Evolutionary conservation across 2,329 filamentous ascomycete species (phyloP).

Genomic region (Ophiostoma sp.): DNA sequence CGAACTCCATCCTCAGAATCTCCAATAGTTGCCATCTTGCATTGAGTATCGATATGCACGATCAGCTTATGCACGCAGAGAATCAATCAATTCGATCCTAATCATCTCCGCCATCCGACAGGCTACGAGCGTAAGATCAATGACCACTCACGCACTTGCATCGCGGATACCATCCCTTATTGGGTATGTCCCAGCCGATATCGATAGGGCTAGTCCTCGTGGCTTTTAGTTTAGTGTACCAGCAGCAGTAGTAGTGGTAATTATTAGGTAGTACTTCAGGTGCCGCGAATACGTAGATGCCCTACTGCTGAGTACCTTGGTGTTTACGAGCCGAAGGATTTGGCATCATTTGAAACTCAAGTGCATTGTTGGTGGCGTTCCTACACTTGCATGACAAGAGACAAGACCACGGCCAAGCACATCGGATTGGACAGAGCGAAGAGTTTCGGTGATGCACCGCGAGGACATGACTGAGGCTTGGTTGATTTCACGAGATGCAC

Average conservation of each 20-base stretch:
- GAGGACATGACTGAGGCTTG: too few species aligned
- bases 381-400: neutral
- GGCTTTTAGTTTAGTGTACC: conserved; percentile 6
- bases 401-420: neutral
- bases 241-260: neutral
- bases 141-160: neutral
- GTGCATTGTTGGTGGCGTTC: neutral
- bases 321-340: neutral
- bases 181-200: neutral
- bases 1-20: too few species aligned
- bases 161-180: neutral
- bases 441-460: neutral
- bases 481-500: too few species aligned
- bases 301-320: neutral
- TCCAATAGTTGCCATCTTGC: neutral
- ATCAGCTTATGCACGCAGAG: neutral
- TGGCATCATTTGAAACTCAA: too few species aligned
- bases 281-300: neutral
- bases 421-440: neutral
- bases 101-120: neutral
- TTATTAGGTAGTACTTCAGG: too few species aligned
- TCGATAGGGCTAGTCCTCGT: conserved; percentile 19
- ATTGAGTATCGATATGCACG: neutral
- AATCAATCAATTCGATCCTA: neutral
- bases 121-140: neutral